Evolutionary conservation across 306 rosid genomes (phyloP).

Genomic region (Cicer judaicum): DNA sequence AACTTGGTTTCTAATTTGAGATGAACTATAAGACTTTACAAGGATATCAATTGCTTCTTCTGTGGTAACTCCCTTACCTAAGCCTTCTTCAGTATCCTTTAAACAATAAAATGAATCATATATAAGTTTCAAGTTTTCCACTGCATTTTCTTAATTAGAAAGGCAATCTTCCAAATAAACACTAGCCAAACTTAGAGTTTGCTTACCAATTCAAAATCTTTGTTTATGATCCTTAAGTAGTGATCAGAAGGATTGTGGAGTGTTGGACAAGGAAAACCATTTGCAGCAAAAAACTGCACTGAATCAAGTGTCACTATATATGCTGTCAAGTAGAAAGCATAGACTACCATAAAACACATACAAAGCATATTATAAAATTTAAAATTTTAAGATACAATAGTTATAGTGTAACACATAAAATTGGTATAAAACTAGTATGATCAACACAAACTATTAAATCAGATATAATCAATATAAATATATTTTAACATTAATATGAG

Average conservation of each 20-base stretch:
- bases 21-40: conserved; percentile 47
- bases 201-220: conserved; percentile 71
- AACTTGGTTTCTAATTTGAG: conserved; percentile 49
- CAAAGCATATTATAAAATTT: not conserved
- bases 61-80: conserved; percentile 34
- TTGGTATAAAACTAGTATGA: not conserved
- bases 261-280: conserved; percentile 72
- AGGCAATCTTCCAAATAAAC: not conserved
- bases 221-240: conserved; percentile 70
- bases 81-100: conserved; percentile 57
- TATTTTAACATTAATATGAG: not conserved
- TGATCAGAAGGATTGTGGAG: conserved; percentile 78
- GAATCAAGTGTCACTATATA: not conserved
- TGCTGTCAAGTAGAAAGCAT: not conserved
- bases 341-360: not conserved
- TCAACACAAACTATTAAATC: not conserved
- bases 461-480: not conserved
- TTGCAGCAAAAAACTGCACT: conserved; percentile 66
- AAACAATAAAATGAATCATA: not conserved
- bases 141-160: conserved; percentile 5
- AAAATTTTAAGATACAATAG: not conserved
- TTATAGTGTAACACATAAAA: not conserved
- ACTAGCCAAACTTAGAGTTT: not conserved
- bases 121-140: conserved; percentile 7
- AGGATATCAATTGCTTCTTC: conserved; percentile 59